Evolutionary conservation across 345 rosid genomes (phyloP).

Genomic region (Luvunga scandens): DNA sequence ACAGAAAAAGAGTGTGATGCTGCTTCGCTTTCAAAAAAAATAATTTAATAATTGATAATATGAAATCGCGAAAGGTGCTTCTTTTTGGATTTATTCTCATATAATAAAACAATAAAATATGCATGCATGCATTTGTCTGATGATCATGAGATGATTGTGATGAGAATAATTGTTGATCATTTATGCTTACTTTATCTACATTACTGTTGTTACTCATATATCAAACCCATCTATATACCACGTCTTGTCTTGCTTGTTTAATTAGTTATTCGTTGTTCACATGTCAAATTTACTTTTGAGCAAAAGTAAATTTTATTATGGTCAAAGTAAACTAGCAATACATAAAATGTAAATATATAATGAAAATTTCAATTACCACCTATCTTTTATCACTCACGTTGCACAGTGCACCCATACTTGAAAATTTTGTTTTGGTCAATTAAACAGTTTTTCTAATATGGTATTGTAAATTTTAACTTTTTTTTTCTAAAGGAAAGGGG

Average conservation of each 20-base stretch:
- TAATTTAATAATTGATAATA: neutral
- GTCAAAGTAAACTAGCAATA: neutral
- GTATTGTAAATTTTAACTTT: too few relatives aligned
- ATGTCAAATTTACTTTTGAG: neutral
- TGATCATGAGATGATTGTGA: neutral
- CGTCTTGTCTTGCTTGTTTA: neutral
- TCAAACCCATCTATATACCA: neutral
- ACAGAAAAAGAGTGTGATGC: constrained; percentile 10
- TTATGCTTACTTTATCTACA: neutral
- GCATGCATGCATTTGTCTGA: neutral
- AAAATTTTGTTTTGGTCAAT: too few relatives aligned
- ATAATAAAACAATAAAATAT: neutral
- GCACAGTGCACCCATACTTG: too few relatives aligned
- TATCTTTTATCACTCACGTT: too few relatives aligned
- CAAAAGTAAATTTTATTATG: neutral
- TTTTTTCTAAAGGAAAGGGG: too few relatives aligned
- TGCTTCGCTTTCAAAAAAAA: constrained; percentile 9
- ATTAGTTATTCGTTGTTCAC: neutral
- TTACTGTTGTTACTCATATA: neutral
- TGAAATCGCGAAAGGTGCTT: neutral
- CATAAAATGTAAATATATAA: too few relatives aligned
- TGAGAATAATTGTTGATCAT: neutral
- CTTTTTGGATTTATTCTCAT: constrained; percentile 19
- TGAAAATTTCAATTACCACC: too few relatives aligned
- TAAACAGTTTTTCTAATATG: too few relatives aligned